Evolutionary conservation across 345 rosid genomes (phyloP).

Genomic region (Dipteronia dyeriana): DNA sequence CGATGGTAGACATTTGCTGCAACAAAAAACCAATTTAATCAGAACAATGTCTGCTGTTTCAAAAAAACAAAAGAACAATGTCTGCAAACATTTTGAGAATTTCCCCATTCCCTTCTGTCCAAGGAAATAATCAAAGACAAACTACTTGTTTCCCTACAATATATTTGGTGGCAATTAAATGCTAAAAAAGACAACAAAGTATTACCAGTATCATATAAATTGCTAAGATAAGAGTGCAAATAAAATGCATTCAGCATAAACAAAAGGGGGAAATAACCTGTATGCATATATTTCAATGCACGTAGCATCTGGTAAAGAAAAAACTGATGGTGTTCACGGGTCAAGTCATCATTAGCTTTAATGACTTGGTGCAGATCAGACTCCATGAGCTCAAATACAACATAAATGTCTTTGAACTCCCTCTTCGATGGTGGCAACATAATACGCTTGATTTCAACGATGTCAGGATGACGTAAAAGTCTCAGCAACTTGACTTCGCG

Average conservation of each 20-base stretch:
- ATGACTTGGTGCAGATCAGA: constrained; percentile 99
- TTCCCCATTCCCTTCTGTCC: background rate
- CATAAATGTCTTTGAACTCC: constrained; percentile 90
- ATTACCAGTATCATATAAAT: background rate
- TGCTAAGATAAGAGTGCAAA: background rate
- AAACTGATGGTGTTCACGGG: constrained; percentile 95
- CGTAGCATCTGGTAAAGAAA: constrained; percentile 99
- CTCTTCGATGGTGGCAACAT: constrained; percentile 94
- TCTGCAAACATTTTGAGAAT: background rate
- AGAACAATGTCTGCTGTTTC: constrained; percentile 12
- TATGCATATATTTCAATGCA: constrained; percentile 94
- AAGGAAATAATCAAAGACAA: background rate
- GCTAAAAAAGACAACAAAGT: background rate
- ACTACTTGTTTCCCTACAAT: background rate
- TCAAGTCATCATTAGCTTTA: constrained; percentile 96
- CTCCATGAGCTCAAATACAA: constrained; percentile 99
- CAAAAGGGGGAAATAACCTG: constrained; percentile 51
- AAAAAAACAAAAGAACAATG: background rate
- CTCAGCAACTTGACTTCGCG: constrained; percentile 94
- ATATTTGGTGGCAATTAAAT: background rate
- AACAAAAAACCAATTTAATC: constrained; percentile 23
- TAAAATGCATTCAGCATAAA: background rate
- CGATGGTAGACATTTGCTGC: constrained; percentile 97
- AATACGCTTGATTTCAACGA: constrained; percentile 89
- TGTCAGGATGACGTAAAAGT: constrained; percentile 89